phyloP scores from a whole-genome alignment of 2,329 filamentous ascomycete genomes.

The Conoideocrella luteorostrata region DNA sequence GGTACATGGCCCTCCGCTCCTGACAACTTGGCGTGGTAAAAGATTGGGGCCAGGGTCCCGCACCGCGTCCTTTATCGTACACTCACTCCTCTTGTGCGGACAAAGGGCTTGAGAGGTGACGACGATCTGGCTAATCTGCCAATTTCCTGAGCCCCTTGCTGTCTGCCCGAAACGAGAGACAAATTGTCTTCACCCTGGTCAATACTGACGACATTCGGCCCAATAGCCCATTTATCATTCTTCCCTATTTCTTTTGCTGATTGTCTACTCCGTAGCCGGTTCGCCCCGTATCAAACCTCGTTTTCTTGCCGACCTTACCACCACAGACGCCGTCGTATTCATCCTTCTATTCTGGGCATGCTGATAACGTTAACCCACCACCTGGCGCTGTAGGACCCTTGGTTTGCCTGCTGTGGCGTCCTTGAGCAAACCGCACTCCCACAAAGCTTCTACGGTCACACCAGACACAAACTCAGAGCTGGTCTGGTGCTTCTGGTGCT shows the following conservation, averaged over 20 bases:
- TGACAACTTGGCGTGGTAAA: neutral
- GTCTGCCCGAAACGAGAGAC: neutral
- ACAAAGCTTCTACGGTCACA: neutral
- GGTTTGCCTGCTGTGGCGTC: neutral
- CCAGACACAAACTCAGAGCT: neutral
- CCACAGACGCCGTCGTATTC: neutral
- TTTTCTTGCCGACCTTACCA: neutral
- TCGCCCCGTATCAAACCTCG: neutral
- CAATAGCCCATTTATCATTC: neutral
- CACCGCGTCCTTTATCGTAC: constrained; percentile 4
- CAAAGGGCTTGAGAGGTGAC: too few relatives aligned
- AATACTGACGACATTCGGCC: constrained; percentile 1
- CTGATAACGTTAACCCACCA: neutral
- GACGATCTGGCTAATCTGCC: constrained; percentile 1
- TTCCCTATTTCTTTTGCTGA: neutral
- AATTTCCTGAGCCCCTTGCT: constrained; percentile 2
- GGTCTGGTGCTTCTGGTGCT: neutral
- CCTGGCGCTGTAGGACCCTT: neutral
- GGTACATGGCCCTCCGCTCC: neutral
- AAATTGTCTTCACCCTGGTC: neutral
- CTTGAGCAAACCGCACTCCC: neutral
- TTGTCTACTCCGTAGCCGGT: neutral
- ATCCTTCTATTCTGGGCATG: neutral
- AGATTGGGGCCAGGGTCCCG: neutral
- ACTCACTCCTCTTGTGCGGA: neutral